These are phyloP conservation scores for Paramecium octaurelia DNA, from an alignment of 73 alveolate species.

Conservation along the genomic window DNA sequence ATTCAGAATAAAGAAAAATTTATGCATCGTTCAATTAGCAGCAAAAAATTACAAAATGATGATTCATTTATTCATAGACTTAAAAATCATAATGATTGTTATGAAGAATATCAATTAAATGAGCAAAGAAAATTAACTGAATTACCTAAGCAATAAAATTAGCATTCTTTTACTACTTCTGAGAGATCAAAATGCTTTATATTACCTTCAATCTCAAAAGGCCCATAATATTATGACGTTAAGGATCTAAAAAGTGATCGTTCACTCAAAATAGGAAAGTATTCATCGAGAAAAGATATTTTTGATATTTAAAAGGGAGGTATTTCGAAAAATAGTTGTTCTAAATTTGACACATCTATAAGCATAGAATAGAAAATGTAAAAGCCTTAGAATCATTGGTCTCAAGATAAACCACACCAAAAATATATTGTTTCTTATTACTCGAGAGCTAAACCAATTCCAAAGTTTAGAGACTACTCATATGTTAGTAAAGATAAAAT, in stretches of 20 bases:
- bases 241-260: not conserved
- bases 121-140: not conserved
- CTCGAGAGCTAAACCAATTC: not conserved
- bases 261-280: not conserved
- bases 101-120: not conserved
- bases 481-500: not conserved
- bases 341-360: not conserved
- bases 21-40: not conserved
- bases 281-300: not conserved
- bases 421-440: not conserved
- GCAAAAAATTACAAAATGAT: not conserved
- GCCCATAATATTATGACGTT: not conserved
- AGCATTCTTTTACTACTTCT: not conserved
- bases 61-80: not conserved
- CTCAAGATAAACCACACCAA: not conserved
- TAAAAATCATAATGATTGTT: not conserved
- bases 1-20: not conserved
- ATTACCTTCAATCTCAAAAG: not conserved
- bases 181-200: not conserved
- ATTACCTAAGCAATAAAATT: not conserved
- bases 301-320: not conserved
- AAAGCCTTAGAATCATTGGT: not conserved
- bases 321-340: not conserved
- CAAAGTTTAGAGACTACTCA: not conserved
- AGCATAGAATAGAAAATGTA: not conserved